Evolutionary conservation across 257 asterid genomes (phyloP).

Genomic region (Marsdenia floribunda): DNA sequence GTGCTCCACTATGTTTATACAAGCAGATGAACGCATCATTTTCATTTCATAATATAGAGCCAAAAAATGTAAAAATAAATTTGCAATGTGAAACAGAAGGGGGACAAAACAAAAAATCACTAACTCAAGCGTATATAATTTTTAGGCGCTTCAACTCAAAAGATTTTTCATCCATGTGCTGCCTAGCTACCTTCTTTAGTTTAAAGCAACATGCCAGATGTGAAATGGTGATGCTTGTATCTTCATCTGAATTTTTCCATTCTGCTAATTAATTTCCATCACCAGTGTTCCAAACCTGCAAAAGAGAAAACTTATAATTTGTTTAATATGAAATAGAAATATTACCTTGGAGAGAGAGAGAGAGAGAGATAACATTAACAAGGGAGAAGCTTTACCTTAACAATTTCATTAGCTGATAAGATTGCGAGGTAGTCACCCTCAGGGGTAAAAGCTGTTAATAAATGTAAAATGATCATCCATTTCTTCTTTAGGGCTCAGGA

Average conservation of each 20-base stretch:
- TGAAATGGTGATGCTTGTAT: constrained; percentile 16
- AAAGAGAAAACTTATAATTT: background rate
- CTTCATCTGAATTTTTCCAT: constrained; percentile 20
- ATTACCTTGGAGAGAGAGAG: background rate
- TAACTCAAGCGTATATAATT: background rate
- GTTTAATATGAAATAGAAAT: background rate
- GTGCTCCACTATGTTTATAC: constrained; percentile 39
- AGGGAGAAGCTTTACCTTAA: constrained; percentile 21
- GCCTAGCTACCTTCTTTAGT: constrained; percentile 34
- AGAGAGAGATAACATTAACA: no score
- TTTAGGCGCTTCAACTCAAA: background rate
- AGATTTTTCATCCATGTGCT: constrained; percentile 1
- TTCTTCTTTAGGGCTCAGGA: no score
- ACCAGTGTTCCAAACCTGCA: constrained; percentile 34
- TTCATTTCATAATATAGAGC: background rate
- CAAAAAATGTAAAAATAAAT: no score
- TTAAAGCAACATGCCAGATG: constrained; percentile 23
- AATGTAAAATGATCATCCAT: no score
- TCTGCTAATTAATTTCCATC: constrained; percentile 25
- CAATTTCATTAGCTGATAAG: constrained; percentile 20
- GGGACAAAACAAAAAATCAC: background rate
- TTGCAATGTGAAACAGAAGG: background rate
- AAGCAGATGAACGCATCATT: background rate
- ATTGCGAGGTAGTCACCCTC: constrained; percentile 26
- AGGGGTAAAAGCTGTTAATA: constrained; percentile 20